These are phyloP conservation scores for Stachybotrys elegans DNA, from an alignment of 2,329 filamentous ascomycete species.

Conservation along the genomic window DNA sequence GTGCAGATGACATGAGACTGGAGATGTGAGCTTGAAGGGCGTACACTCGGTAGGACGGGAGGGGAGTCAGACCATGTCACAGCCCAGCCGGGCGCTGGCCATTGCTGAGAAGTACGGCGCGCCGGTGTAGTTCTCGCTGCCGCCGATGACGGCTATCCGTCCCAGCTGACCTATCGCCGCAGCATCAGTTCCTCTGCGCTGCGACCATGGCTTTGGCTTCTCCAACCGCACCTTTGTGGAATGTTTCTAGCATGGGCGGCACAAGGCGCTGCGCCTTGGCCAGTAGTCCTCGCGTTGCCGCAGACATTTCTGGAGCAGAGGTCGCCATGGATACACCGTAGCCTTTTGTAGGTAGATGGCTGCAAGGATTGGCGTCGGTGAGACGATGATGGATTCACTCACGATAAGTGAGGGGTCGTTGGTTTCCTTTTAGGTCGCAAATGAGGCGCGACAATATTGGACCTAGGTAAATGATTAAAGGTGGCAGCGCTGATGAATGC, in stretches of 20 bases:
- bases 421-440: neutral
- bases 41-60: too few relatives aligned
- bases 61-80: conserved; percentile 66
- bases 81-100: conserved; percentile 85
- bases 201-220: conserved; percentile 1
- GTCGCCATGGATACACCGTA: too few relatives aligned
- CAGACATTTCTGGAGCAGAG: conserved; percentile 49
- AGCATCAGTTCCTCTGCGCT: conserved; percentile 2
- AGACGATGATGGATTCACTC: neutral
- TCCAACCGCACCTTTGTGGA: conserved; percentile 75
- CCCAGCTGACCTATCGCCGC: conserved; percentile 74
- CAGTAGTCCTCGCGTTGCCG: conserved; percentile 69
- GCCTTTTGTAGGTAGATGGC: too few relatives aligned
- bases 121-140: conserved; percentile 93
- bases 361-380: neutral
- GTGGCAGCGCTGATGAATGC: too few relatives aligned
- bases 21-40: neutral
- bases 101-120: conserved; percentile 98
- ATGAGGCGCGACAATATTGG: neutral
- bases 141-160: conserved; percentile 87
- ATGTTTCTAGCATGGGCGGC: conserved; percentile 89
- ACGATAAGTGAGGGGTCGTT: neutral
- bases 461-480: neutral
- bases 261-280: conserved; percentile 82
- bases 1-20: conserved; percentile 93